Evolutionary conservation across 441 rosid genomes (phyloP), one percentile per base, ranked within the genome.

Genomic region (Populus trichocarpa): DNA sequence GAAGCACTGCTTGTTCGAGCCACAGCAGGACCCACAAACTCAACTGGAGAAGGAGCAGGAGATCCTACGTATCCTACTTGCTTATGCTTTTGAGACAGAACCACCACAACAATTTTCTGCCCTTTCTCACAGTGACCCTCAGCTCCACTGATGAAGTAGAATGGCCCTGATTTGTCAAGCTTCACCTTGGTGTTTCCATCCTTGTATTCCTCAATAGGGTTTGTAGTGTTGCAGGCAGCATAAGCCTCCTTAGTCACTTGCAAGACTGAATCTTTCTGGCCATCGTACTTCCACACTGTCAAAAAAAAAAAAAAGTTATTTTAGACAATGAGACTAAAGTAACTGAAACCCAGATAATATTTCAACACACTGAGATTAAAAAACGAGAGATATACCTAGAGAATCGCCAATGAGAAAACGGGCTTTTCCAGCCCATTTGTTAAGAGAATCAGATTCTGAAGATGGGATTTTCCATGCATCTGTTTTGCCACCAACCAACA

Each of bases 141-240:
- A 0, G 88, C 90, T 77, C 97, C 99, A 42, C 97, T 96, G 70
- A 96, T 90, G 88, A 94, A 96, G 76, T 83, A 96, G 87, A 78
- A 88, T 1, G 98, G 83, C 30, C 97, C 98, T 3, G 93, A 82
- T 69, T 82, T 70, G 25, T 85, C 87, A 2, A 96, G 88, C 88
- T 83, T 81, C 83, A 96, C 90, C 75, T 88, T 92, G 3, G 92
- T 89, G 81, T 87, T 87, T 18, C 96, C 96, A 57, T 88, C 90
- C 40, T 85, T 91, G 91, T 87, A 86, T 76, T 84, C 90, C 9
- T 83, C 85, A 32, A 91, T 80, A 23, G 97, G 97, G 71, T 78
- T 84, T n/a, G 92, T 57, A 0, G 85, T 86, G 73, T 90, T 94
- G 88, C 98, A 96, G 84, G 53, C 83, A 6, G 84, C 77, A 42